phyloP scores from a whole-genome alignment of 176 grass and related monocot species.

The Oryza meyeriana region DNA sequence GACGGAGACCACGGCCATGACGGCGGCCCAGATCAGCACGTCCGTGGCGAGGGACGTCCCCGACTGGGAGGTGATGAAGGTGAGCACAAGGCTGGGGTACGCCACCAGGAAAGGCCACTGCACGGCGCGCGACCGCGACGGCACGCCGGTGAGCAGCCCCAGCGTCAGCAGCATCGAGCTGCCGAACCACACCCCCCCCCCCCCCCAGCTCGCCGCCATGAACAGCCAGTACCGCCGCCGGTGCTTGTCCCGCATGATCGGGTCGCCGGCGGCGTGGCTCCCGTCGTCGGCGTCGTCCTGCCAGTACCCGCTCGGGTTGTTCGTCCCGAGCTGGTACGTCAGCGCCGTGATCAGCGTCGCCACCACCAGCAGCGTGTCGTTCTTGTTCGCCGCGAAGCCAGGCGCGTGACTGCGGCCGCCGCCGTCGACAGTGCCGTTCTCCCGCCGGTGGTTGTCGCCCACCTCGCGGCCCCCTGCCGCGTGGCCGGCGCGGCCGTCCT shows the following conservation, averaged over 20 bases:
- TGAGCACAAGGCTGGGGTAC: conserved; percentile 46
- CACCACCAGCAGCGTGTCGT: conserved; percentile 40
- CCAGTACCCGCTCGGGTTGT: conserved; percentile 35
- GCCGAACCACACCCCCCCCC: too few relatives aligned
- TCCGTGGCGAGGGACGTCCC: conserved; percentile 26
- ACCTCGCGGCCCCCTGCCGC: too few relatives aligned
- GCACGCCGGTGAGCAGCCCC: conserved; percentile 31
- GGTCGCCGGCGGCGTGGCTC: conserved; percentile 20
- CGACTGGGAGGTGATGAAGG: conserved; percentile 38
- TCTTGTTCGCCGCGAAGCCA: conserved; percentile 14
- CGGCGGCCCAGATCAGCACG: not conserved
- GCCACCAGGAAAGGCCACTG: conserved; percentile 37
- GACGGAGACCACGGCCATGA: not conserved
- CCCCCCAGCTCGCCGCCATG: conserved; percentile 41
- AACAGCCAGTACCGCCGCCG: conserved; percentile 31
- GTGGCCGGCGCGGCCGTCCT: too few relatives aligned
- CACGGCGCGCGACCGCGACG: conserved; percentile 17
- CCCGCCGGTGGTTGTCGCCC: not conserved
- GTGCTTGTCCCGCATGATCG: conserved; percentile 44
- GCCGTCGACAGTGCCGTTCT: not conserved
- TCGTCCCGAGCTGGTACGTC: conserved; percentile 43
- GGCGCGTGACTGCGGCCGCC: not conserved
- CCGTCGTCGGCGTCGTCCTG: conserved; percentile 24
- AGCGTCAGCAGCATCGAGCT: conserved; percentile 42
- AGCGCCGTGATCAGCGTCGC: conserved; percentile 45